Evolutionary conservation across 441 rosid species (phyloP).

Genomic region (Mallotus repandus): DNA sequence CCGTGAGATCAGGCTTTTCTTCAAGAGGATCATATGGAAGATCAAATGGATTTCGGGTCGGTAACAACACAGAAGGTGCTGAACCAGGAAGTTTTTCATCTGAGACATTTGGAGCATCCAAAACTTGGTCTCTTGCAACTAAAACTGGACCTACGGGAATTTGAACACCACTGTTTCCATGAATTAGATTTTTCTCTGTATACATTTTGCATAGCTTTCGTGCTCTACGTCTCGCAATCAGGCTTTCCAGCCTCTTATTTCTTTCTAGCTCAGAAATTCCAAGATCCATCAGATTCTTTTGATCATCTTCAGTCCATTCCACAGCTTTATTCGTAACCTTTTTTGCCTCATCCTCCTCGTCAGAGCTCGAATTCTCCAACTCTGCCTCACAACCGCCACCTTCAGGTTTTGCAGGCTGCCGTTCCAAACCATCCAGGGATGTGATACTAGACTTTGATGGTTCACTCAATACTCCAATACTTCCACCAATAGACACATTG

Average conservation of each 20-base stretch:
- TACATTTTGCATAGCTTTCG: conserved; percentile 50
- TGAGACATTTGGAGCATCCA: conserved; percentile 23
- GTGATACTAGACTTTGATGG: conserved; percentile 17
- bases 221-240: conserved; percentile 68
- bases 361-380: conserved; percentile 44
- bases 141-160: conserved; percentile 44
- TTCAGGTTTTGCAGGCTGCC: conserved; percentile 22
- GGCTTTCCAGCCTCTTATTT: conserved; percentile 69
- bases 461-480: conserved; percentile 17
- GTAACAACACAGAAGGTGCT: conserved; percentile 77
- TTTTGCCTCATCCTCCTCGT: conserved; percentile 37
- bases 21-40: conserved; percentile 81
- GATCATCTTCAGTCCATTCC: conserved; percentile 83
- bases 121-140: conserved; percentile 40
- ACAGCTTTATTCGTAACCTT: conserved; percentile 37
- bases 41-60: conserved; percentile 73
- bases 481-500: conserved; percentile 21
- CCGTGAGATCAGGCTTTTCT: conserved; percentile 74
- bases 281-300: conserved; percentile 83
- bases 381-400: conserved; percentile 35
- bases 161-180: conserved; percentile 29
- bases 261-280: conserved; percentile 81
- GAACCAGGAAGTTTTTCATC: conserved; percentile 59
- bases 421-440: conserved; percentile 4
- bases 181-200: conserved; percentile 43